Base-by-base conservation (phyloP, 352 stramenopile genomes). In the Globisporangium cederbergense region DNA sequence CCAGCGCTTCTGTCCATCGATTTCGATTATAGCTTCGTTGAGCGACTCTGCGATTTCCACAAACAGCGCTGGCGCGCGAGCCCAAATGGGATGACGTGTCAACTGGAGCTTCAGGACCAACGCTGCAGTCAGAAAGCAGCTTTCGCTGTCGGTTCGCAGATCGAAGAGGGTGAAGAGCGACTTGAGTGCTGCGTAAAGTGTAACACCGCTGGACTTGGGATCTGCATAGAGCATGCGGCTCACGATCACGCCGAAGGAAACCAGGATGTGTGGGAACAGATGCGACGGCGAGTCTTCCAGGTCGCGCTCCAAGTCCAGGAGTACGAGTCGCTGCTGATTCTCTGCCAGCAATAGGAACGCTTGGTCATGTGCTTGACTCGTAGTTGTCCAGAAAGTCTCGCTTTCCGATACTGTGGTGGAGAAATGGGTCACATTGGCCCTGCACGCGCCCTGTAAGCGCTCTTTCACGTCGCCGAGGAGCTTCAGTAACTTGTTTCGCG, bases 81-180 rank as follows among this genome's bases (percentile, higher is more conserved):
- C 47, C 78, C 75, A 81, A 10, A 75, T 43, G 0, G 30, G 20
- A 34, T 71, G 62, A 0, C 40, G 34, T 4, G 60, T 40, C 3
- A 81, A 2, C 1, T 50, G 59, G 6, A 70, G 57, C 11, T 70
- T 36, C 32, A 80, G 53, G 1, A 82, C 25, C 3, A 72, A 36
- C 13, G 46, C 57, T 2, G 79, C 62, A n/a, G 66, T 38, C 6
- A 81, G 50, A 10, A 74, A 60, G 8, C 68, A 74, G 50, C 68
- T 77, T 16, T 60, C n/a, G 6, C 4, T 36, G 49, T 85, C 74
- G 5, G 60, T 62, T 10, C 71, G 71, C 1, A 70, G 45, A 14
- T 65, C 22, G 8, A 83, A 65, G 13, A 82, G 51, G 1, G 60
- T 28, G 30, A 79, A 74, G 7, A 87, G 54, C 13, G 64, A 64